A percentile compares a stretch with the other conserved stretches of the same genome.
phyloP scores from a whole-genome alignment of 2,329 filamentous ascomycete species.

The Diaporthe destruens region DNA sequence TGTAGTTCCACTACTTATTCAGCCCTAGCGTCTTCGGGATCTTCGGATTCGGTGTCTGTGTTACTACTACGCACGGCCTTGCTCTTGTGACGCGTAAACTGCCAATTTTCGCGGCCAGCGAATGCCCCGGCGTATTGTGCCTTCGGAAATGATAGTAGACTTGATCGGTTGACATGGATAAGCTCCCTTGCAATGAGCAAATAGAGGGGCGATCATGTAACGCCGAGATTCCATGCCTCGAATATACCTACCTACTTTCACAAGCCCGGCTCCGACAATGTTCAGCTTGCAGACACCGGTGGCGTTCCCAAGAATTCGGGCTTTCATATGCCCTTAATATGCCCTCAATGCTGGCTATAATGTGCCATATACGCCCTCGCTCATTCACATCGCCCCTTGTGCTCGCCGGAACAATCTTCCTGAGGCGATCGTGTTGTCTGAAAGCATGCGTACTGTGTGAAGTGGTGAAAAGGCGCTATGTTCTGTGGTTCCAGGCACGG shows the following conservation, averaged over 20 bases:
- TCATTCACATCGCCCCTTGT: neutral
- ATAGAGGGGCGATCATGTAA: neutral
- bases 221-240: slow-evolving; percentile 17
- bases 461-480: neutral
- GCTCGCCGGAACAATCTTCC: neutral
- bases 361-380: neutral
- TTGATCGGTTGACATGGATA: neutral
- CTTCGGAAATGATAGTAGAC: neutral
- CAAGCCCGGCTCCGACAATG: slow-evolving; percentile 8
- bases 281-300: neutral
- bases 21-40: neutral
- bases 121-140: neutral
- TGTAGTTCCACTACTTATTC: neutral
- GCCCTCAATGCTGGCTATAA: neutral
- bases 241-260: neutral
- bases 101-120: neutral
- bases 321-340: neutral
- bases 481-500: neutral
- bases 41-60: no score
- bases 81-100: neutral
- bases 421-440: neutral
- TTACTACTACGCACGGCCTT: neutral
- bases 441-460: neutral
- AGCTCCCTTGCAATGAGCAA: neutral
- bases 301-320: neutral